A percentile compares a stretch with the other conserved stretches of the same genome.
phyloP scores from a whole-genome alignment of 2,329 filamentous ascomycete genomes.

The Aureobasidium sp. region DNA sequence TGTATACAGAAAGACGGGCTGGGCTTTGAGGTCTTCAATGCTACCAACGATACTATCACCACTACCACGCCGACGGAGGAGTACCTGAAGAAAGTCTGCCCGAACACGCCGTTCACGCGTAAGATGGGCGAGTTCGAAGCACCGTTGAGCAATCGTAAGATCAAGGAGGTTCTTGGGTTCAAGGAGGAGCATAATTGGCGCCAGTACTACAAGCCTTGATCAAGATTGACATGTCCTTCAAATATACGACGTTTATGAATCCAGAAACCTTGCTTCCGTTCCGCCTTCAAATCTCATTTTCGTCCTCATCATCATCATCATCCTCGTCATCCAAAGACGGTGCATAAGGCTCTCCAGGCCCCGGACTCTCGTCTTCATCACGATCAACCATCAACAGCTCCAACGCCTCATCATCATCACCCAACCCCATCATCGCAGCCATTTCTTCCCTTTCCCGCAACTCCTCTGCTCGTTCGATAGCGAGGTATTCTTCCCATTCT shows the following conservation, averaged over 20 bases:
- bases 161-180: slow-evolving; percentile 52
- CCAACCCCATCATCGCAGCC: slow-evolving; percentile 10
- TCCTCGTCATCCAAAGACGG: background rate
- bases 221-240: too few species aligned
- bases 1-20: slow-evolving; percentile 48
- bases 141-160: slow-evolving; percentile 55
- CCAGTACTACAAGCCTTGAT: slow-evolving; percentile 41
- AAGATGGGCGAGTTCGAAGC: slow-evolving; percentile 54
- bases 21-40: slow-evolving; percentile 59
- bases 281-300: too few species aligned
- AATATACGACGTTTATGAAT: too few species aligned
- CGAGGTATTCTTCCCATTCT: background rate
- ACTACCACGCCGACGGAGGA: slow-evolving; percentile 45
- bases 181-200: slow-evolving; percentile 53
- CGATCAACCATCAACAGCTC: slow-evolving; percentile 16
- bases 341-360: background rate
- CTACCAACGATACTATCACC: slow-evolving; percentile 56
- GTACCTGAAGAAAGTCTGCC: slow-evolving; percentile 46
- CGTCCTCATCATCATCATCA: background rate
- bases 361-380: slow-evolving; percentile 5
- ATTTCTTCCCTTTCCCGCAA: background rate
- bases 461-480: background rate
- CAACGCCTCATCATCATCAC: slow-evolving; percentile 3
- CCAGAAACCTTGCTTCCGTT: background rate
- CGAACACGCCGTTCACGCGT: slow-evolving; percentile 46